Base-by-base conservation (phyloP, 208 protist genomes). In the Balamuthia mandrillaris region DNA sequence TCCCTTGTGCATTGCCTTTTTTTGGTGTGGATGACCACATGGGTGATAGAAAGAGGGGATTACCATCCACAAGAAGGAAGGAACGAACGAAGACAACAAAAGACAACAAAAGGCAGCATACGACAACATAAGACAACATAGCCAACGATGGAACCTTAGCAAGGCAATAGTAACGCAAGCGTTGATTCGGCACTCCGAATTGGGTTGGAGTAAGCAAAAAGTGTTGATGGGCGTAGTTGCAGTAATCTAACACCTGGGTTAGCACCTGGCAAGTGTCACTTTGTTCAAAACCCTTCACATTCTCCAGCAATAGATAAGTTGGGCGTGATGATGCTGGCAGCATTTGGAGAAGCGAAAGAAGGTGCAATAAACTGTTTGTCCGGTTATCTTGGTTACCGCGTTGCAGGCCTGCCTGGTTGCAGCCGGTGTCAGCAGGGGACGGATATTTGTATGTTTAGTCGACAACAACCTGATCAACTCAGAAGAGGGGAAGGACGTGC, bases 281-380 rank as follows among this genome's bases (percentile, higher is more conserved):
- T 24, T 31, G 65, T 42, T 74, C 65, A 42, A 74, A 74, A 5
- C 65, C 65, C 65, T 74, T 74, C 3, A 74, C 65, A n/a, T 74
- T 74, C 65, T 74, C 65, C 21, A 74, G 65, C n/a, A 74, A 42
- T 14, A 74, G 31, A n/a, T n/a, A n/a, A n/a, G n/a, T n/a, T n/a
- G n/a, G n/a, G n/a, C n/a, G n/a, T n/a, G n/a, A n/a, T n/a, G n/a
- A n/a, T n/a, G n/a, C n/a, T n/a, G n/a, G n/a, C n/a, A n/a, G n/a
- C n/a, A n/a, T n/a, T n/a, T n/a, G n/a, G n/a, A n/a, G n/a, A 2
- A n/a, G 12, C 9, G 7, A 21, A 3, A 74, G 21, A 14, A 74
- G 51, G 29, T 27, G 10, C 2, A 74, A 42, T 3, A 74, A n/a
- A 42, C 65, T 74, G 7, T 35, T 52, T 24, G 65, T 29, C 3